A percentile compares a stretch with the other conserved stretches of the same genome.
Conservation (phyloP, 768 basidiomycete genomes). For the Coprinopsis marcescibilis region DNA sequence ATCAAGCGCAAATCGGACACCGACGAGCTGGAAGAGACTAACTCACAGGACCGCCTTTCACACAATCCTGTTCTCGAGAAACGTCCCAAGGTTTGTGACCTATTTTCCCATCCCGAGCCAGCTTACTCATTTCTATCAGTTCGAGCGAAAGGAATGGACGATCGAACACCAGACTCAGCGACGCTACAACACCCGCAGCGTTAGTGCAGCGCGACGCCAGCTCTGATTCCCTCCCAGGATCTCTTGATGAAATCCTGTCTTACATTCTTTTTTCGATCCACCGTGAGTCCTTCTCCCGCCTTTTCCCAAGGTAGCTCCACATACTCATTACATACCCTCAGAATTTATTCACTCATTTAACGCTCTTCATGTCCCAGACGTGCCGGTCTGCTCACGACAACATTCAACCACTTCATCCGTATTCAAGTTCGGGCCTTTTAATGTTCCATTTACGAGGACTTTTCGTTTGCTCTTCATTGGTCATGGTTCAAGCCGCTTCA, state of each 20-base stretch:
- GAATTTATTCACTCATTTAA: not conserved
- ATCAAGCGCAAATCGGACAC: slow-evolving; percentile 18
- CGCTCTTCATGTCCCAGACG: not conserved
- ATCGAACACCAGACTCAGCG: not conserved
- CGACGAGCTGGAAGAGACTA: slow-evolving; percentile 13
- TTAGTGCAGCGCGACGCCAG: too few species aligned
- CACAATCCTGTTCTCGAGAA: slow-evolving; percentile 23
- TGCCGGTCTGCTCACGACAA: slow-evolving; percentile 2
- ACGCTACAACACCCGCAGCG: not conserved
- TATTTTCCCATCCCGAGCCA: not conserved
- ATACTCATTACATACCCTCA: not conserved
- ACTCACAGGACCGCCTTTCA: not conserved
- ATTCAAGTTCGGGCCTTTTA: not conserved
- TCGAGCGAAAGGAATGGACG: slow-evolving; percentile 17
- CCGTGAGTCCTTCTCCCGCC: not conserved
- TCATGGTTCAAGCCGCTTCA: not conserved
- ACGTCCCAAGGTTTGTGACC: slow-evolving; percentile 30
- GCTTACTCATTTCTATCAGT: slow-evolving; percentile 8
- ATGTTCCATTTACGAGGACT: not conserved
- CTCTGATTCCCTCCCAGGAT: not conserved
- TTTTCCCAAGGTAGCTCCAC: not conserved
- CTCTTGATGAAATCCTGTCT: not conserved
- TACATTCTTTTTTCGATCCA: too few species aligned
- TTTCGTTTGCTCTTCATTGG: not conserved
- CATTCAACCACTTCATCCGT: not conserved